phyloP scores from a whole-genome alignment of 495 filamentous ascomycete genomes.

The Lepidopterella palustris region DNA sequence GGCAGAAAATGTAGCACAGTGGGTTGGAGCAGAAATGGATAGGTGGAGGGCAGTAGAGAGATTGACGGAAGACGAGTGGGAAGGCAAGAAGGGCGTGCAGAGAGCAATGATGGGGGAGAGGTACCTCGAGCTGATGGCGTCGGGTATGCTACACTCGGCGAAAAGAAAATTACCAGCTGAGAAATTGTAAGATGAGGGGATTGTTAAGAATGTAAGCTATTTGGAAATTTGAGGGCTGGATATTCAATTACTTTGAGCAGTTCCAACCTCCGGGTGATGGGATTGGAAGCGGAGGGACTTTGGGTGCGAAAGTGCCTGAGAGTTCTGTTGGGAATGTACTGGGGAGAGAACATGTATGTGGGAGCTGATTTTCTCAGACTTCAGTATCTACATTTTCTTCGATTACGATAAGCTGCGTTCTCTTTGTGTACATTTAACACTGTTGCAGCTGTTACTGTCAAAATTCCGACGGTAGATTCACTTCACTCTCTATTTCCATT shows the following conservation, averaged over 20 bases:
- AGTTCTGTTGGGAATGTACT: too few species aligned
- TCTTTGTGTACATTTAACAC: too few species aligned
- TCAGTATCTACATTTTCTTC: too few species aligned
- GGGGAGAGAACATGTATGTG: too few species aligned
- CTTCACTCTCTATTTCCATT: too few species aligned
- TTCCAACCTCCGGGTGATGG: neutral
- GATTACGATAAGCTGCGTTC: too few species aligned
- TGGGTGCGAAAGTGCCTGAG: too few species aligned
- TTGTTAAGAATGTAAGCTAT: neutral
- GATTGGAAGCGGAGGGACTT: too few species aligned
- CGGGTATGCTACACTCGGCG: neutral
- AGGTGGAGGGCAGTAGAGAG: constrained; percentile 59
- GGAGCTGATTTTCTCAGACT: too few species aligned
- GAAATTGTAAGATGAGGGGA: neutral
- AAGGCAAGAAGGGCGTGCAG: constrained; percentile 43
- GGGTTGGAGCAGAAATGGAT: constrained; percentile 56
- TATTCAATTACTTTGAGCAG: neutral
- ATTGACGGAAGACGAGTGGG: constrained; percentile 51
- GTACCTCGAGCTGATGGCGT: neutral
- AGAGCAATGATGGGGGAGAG: constrained; percentile 51
- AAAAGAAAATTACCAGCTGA: neutral
- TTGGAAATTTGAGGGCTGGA: neutral
- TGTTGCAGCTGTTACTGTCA: too few species aligned
- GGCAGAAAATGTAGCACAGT: constrained; percentile 51
- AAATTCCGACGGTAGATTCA: too few species aligned